Conservation (phyloP, 352 stramenopile species). For the Saprolegnia parasitica region DNA sequence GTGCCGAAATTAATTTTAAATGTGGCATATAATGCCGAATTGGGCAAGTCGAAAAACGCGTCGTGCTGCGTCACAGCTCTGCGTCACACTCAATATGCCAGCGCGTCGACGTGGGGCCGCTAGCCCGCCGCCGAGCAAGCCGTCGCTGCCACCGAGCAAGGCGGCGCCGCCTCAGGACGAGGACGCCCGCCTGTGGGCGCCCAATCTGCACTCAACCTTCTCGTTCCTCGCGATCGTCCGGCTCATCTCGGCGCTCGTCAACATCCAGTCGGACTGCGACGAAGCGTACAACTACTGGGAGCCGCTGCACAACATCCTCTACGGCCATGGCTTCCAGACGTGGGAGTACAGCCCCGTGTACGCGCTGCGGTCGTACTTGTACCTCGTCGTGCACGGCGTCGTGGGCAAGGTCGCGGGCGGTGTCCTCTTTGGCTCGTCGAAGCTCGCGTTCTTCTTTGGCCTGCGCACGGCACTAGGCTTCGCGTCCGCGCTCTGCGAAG, state of each 20-base stretch:
- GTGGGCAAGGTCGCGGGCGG: slow-evolving; percentile 37
- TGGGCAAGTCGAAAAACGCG: neutral
- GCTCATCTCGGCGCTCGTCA: slow-evolving; percentile 54
- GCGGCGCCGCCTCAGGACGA: neutral
- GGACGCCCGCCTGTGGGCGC: slow-evolving; percentile 43
- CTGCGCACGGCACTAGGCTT: slow-evolving; percentile 79
- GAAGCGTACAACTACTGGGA: slow-evolving; percentile 99
- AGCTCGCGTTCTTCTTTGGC: slow-evolving; percentile 88
- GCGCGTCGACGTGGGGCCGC: neutral
- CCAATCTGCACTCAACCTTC: slow-evolving; percentile 53
- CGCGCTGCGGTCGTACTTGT: slow-evolving; percentile 95
- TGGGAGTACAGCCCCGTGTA: slow-evolving; percentile 91
- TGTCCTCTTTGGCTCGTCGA: slow-evolving; percentile 40
- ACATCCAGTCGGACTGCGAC: slow-evolving; percentile 95
- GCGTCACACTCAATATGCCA: neutral
- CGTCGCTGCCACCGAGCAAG: neutral
- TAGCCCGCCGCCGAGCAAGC: neutral
- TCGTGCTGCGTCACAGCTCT: neutral
- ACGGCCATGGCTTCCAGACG: slow-evolving; percentile 87
- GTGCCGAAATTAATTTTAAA: slow-evolving; percentile 2
- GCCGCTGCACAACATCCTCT: slow-evolving; percentile 95
- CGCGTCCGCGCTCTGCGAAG: slow-evolving; percentile 74
- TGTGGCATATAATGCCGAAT: neutral
- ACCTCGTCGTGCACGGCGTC: slow-evolving; percentile 68
- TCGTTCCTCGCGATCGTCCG: slow-evolving; percentile 64